Base-by-base conservation (phyloP, 768 basidiomycete species). In the Rhodocollybia butyracea region DNA sequence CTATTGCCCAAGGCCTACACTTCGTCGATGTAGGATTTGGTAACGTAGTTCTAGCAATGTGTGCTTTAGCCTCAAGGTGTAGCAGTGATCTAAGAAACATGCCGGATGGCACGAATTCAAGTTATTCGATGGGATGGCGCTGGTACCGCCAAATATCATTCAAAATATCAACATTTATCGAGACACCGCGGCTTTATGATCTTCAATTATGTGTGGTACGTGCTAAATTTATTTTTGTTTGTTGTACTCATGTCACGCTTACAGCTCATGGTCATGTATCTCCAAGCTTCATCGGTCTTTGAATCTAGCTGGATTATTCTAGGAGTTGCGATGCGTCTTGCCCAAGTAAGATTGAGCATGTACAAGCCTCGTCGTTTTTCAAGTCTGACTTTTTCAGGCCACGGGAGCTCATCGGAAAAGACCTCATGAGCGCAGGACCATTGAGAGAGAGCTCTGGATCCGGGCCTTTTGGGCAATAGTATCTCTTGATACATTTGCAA, bases 371-470 rank as follows among this genome's bases (percentile, higher is more conserved):
- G n/a, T n/a, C n/a, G n/a, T n/a, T n/a, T n/a, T n/a, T n/a, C n/a
- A n/a, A n/a, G n/a, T n/a, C n/a, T n/a, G n/a, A n/a, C 73, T 85
- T 43, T 82, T 83, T 1, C 85, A 91, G 64, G 48, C 48, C 8
- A 24, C 8, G 22, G 48, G 48, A 11, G 8, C 38, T 22, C 48
- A 50, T 24, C 31, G 48, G 34, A 50, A 38, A 38, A 31, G 31
- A 24, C 48, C 48, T 5, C 32, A 24, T 17, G 32, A 50, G 10
- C 29, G 21, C 4, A 22, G 54, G 57, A 64, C 10, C 58, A 64
- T 30, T 66, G 56, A 52, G 64, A 22, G 57, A 64, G 89, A 93
- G 64, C 74, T 86, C 17, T 89, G 87, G 82, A 88, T 87, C 63
- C 79, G 85, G n/a, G 81, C 79, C 11, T 85, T 85, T 60, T 86